Percentiles rank a stretch among this genome's conserved stretches.
phyloP scores from a whole-genome alignment of 495 filamentous ascomycete genomes.

The Penicillium atrosanguineum region DNA sequence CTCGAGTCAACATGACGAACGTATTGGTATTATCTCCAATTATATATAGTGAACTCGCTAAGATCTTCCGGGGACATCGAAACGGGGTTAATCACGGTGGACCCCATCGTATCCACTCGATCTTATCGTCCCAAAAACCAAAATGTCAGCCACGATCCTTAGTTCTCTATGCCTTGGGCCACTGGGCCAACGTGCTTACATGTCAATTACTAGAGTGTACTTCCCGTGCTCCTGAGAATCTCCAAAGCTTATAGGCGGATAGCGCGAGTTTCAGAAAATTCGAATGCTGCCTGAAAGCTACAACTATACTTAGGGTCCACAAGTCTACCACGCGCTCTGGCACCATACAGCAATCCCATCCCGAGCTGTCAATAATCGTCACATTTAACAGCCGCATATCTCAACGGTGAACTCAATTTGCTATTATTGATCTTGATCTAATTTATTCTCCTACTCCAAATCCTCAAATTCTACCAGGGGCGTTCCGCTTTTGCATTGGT shows the following conservation, averaged over 20 bases:
- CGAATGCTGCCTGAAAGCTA: neutral
- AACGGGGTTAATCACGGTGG: neutral
- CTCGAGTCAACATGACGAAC: neutral
- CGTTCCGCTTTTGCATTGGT: constrained; percentile 59
- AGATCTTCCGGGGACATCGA: neutral
- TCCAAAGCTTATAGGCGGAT: neutral
- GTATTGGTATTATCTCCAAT: too few species aligned
- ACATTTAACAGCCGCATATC: neutral
- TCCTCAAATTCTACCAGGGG: constrained; percentile 54
- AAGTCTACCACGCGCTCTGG: too few species aligned
- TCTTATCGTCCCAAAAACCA: neutral
- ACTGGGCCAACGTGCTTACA: neutral
- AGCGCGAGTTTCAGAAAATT: neutral
- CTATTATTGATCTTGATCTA: neutral
- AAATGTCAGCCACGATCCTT: neutral
- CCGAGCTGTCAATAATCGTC: neutral
- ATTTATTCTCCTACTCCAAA: neutral
- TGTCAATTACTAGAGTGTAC: neutral
- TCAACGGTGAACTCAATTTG: neutral
- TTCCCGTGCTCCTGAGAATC: neutral
- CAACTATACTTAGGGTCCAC: neutral
- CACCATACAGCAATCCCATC: neutral
- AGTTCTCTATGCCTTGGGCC: neutral
- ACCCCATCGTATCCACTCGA: neutral
- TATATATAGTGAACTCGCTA: neutral